These are phyloP conservation scores for Exophiala spinifera DNA, from an alignment of 2,329 filamentous ascomycete species.

Conservation along the genomic window DNA sequence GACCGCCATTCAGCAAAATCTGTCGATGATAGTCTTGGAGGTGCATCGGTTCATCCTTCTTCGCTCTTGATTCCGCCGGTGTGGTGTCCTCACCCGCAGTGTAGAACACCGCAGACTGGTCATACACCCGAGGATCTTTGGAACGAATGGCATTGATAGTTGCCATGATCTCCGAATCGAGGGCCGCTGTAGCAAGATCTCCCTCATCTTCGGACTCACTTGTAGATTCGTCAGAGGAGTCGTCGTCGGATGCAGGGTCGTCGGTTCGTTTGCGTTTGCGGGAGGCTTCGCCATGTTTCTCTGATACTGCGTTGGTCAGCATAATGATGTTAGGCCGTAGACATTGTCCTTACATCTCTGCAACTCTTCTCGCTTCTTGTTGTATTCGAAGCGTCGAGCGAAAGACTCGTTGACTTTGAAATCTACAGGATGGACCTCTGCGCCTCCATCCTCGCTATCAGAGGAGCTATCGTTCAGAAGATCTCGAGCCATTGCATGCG, in stretches of 20 bases:
- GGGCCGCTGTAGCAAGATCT: conserved; percentile 76
- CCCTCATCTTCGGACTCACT: conserved; percentile 71
- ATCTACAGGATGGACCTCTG: conserved; percentile 34
- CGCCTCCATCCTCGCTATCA: conserved; percentile 41
- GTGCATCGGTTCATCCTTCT: conserved; percentile 79
- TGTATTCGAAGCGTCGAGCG: conserved; percentile 86
- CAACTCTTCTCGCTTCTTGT: conserved; percentile 91
- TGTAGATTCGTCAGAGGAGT: conserved; percentile 62
- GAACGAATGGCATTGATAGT: conserved; percentile 82
- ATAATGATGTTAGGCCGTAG: not conserved
- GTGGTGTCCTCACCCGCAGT: conserved; percentile 57
- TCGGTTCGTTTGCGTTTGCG: conserved; percentile 39
- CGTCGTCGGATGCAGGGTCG: conserved; percentile 48
- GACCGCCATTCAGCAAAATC: conserved; percentile 72
- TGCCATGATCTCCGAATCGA: conserved; percentile 83
- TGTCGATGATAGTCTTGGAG: conserved; percentile 89
- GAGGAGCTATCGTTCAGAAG: conserved; percentile 40
- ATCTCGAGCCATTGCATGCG: conserved; percentile 23
- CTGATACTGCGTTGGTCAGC: conserved; percentile 64
- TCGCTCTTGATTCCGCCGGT: conserved; percentile 39
- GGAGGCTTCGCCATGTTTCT: conserved; percentile 67
- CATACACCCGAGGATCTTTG: conserved; percentile 90
- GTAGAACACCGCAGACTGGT: conserved; percentile 77
- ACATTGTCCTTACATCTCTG: conserved; percentile 46
- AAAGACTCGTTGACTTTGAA: conserved; percentile 90